Evolutionary conservation across 805 yeast genomes (phyloP), one percentile per base, ranked within the genome.

Genomic region (Saccharomycopsis babjevae): DNA sequence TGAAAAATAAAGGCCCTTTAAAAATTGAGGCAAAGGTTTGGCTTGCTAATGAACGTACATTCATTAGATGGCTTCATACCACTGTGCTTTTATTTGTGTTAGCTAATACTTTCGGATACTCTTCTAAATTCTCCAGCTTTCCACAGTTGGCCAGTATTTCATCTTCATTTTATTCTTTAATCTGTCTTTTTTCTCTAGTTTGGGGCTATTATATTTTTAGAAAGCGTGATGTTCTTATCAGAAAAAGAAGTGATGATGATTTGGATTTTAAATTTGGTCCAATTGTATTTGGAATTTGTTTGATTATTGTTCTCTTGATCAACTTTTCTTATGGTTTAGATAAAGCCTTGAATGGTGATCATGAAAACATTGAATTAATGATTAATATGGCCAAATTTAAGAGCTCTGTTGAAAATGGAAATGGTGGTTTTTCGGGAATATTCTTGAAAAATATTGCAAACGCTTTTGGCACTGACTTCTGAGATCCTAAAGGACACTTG

Each of bases 41-140:
- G 97, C 79, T 94, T 65, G 99, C 99, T 34, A 94, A 94, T 70
- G 99, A 94, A 76, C 86, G 99, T 73, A 94, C 99, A 3, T 93
- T 92, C 76, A 86, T 89, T 77, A 83, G 96, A 73, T 94, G 99
- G 99, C 78, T 94, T 66, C 91, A 87, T 64, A 93, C 93, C 25
- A 88, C 96, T 15, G 83, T 96, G 0, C 76, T 94, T 70, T 79
- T 94, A 67, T 84, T 96, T 22, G 85, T 92, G 0, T 75, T 94
- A 68, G 90, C 98, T 0, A 91, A 92, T 69, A 79, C 94, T 16
- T 81, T 94, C 60, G 89, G 89, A 75, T 82, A 85, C 50, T 85
- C 96, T 11, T 88, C 89, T 22, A 77, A 79, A 64, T 76, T 78
- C 34, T 85, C 97, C 0, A 80, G 85, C 63, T 83, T 83, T 67